These are phyloP conservation scores for Suhomyces taliae DNA, from an alignment of 1,139 yeast genomes.

Conservation along the genomic window DNA sequence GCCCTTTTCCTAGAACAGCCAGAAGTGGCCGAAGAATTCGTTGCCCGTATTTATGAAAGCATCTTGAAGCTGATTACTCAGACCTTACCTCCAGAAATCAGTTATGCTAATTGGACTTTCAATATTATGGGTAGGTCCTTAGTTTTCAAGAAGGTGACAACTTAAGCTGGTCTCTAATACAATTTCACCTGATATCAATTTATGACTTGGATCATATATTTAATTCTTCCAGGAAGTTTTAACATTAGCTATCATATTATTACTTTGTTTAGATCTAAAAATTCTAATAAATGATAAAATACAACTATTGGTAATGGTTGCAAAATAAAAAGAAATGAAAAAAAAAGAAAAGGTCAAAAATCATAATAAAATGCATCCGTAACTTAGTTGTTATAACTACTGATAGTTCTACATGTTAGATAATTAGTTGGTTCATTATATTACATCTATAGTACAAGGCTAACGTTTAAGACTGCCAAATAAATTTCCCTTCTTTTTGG, in stretches of 20 bases:
- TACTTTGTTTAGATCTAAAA: too few species aligned
- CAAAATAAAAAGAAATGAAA: neutral
- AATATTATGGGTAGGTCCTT: constrained; percentile 18
- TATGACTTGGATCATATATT: too few species aligned
- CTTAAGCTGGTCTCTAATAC: constrained; percentile 3
- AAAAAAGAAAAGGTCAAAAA: too few species aligned
- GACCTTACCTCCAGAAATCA: constrained; percentile 18
- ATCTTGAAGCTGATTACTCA: constrained; percentile 30
- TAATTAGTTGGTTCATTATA: neutral
- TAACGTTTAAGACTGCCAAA: constrained; percentile 13
- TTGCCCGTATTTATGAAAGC: constrained; percentile 32
- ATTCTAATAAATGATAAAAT: too few species aligned
- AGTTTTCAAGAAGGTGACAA: constrained; percentile 11
- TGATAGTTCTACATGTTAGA: too few species aligned
- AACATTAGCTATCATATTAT: too few species aligned
- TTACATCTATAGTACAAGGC: neutral
- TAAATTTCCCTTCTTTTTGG: constrained; percentile 12
- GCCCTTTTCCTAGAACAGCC: constrained; percentile 44
- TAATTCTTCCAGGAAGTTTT: too few species aligned
- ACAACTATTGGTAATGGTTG: neutral
- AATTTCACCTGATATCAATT: neutral
- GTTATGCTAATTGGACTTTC: constrained; percentile 17
- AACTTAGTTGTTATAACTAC: too few species aligned
- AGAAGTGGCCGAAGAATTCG: constrained; percentile 35
- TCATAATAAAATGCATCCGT: too few species aligned